A percentile compares a stretch with the other conserved stretches of the same genome.
Evolutionary conservation across 2,329 filamentous ascomycete species (phyloP).

Genomic region (Xylariaceae sp.): DNA sequence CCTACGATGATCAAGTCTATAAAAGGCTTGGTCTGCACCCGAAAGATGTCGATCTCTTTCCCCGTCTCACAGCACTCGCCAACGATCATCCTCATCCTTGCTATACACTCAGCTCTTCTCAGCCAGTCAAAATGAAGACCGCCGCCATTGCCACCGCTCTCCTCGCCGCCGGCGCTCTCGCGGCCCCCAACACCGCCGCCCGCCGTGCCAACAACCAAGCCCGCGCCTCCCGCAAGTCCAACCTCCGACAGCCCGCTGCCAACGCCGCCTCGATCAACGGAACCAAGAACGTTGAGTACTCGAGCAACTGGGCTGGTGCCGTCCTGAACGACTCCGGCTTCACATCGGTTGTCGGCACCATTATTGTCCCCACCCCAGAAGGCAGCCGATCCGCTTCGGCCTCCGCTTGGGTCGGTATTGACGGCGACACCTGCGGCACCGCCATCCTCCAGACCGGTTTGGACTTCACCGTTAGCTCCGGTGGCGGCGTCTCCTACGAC

Average conservation of each 20-base stretch:
- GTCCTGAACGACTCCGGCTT: constrained; percentile 48
- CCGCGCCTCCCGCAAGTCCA: constrained; percentile 10
- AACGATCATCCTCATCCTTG: not conserved
- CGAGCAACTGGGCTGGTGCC: constrained; percentile 57
- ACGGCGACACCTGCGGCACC: constrained; percentile 52
- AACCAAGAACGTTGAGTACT: constrained; percentile 45
- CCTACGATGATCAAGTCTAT: constrained; percentile 12
- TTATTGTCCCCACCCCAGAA: constrained; percentile 50
- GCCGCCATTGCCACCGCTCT: constrained; percentile 36
- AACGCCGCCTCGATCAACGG: constrained; percentile 31
- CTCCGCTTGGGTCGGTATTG: constrained; percentile 54
- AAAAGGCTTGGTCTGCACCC: constrained; percentile 6
- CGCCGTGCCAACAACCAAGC: constrained; percentile 36
- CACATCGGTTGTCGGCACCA: constrained; percentile 49
- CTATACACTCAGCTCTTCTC: not conserved
- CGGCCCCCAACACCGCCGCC: constrained; percentile 43
- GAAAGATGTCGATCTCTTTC: constrained; percentile 6
- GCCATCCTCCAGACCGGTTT: constrained; percentile 56
- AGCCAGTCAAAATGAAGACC: constrained; percentile 46
- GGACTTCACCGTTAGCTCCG: constrained; percentile 47
- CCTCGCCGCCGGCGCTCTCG: constrained; percentile 40
- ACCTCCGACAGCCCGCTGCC: constrained; percentile 32
- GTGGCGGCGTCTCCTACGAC: constrained; percentile 42
- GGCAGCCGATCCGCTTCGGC: constrained; percentile 16
- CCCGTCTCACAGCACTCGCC: constrained; percentile 1